These are phyloP conservation scores for Fusarium nelsonii DNA, from an alignment of 2,329 filamentous ascomycete species.

Conservation along the genomic window DNA sequence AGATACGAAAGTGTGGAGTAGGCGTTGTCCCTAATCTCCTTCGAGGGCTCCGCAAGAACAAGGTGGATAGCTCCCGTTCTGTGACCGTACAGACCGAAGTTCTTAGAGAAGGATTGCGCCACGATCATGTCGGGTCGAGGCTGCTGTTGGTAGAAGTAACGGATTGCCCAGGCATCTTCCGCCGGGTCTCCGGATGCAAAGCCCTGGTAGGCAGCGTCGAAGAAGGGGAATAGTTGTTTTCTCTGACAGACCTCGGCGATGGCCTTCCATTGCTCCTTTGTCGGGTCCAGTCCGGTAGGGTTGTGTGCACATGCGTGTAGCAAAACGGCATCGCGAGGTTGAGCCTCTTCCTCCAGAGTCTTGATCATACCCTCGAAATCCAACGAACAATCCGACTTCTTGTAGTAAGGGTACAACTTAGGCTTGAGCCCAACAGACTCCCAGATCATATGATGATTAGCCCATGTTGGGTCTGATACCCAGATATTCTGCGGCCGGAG, in stretches of 20 bases:
- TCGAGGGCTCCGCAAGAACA: conserved; percentile 87
- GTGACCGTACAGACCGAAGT: conserved; percentile 98
- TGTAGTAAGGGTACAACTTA: conserved; percentile 93
- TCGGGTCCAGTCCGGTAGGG: conserved; percentile 95
- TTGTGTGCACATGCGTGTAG: conserved; percentile 98
- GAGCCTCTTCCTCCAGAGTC: conserved; percentile 73
- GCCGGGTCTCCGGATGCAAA: conserved; percentile 92
- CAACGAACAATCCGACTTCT: conserved; percentile 84
- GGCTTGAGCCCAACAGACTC: conserved; percentile 83
- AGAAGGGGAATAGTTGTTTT: conserved; percentile 94
- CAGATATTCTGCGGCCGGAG: conserved; percentile 85
- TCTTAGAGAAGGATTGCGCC: conserved; percentile 96
- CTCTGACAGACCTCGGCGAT: conserved; percentile 80
- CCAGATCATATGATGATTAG: conserved; percentile 99
- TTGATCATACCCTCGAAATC: conserved; percentile 90
- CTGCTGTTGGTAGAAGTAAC: conserved; percentile 78
- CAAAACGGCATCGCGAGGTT: conserved; percentile 84
- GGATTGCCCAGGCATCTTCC: conserved; percentile 87
- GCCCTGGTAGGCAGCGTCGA: conserved; percentile 97
- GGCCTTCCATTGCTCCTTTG: conserved; percentile 91
- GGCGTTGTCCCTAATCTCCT: conserved; percentile 57
- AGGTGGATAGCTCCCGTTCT: conserved; percentile 96
- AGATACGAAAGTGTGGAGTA: conserved; percentile 63
- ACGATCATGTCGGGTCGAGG: conserved; percentile 83
- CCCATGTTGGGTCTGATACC: conserved; percentile 95